Base-by-base conservation (phyloP, 192 early-diverging fungal species). In the Gonapodya prolifera region DNA sequence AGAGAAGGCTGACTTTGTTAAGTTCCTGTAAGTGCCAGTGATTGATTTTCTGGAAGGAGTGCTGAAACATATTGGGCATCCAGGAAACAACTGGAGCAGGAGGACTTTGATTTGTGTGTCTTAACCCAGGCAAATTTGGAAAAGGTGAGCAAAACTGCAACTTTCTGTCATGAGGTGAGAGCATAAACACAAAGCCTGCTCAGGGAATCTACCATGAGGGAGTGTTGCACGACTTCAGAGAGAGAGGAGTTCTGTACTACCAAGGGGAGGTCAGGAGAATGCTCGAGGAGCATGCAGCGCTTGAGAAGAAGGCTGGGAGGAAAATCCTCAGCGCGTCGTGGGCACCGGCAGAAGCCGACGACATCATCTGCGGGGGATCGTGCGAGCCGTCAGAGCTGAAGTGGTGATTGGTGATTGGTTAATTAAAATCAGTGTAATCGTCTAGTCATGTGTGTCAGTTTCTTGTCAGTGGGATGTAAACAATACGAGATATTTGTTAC, bases 181-280 rank as follows among this genome's bases (percentile, higher is more conserved):
- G 8, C 8, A 8, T 8, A 23, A 61, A 8, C 45, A 61, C 23
- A 23, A 16, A 16, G 8, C 8, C 8, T 61, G 8, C 8, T 23
- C 45, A 61, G 45, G 71, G 71, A 2, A 73, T 73, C 71, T 73
- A 73, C 71, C 18, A 32, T 32, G 32, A 73, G 71, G 71, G 71
- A 2, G 71, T 73, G 18, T 29, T 73, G 18, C 71, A 73, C 71
- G 28, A 18, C 71, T 18, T 73, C 71, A 16, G 32, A 13, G 71
- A 73, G 32, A 73, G 8, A 8, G 71, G 71, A 32, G 71, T 73
- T 32, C 28, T 73, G 28, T 73, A 73, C 71, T 73, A 73, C 31
- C 71, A 73, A 29, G 71, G 71, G 8, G 71, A 73, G 71, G 71
- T 73, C 28, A 2, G 71, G 8, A 8, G 45, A 61, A 61, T 61